Percentiles rank a stretch among this genome's conserved stretches.
Evolutionary conservation across 139 green algal genomes (phyloP).

Genomic region (Closterium sp.): DNA sequence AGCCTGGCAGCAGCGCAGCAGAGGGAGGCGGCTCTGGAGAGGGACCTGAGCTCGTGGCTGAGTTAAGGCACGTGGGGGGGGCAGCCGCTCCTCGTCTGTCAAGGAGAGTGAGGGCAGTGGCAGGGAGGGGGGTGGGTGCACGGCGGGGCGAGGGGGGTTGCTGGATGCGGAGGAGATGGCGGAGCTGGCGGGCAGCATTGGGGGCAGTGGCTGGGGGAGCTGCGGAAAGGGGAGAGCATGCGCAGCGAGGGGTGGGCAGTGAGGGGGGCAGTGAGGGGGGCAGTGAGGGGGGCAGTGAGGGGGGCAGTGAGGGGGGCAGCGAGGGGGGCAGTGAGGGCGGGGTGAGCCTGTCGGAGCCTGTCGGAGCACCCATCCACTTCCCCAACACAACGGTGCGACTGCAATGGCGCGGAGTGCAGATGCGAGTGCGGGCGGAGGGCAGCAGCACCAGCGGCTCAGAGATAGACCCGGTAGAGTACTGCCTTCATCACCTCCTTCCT

Average conservation of each 20-base stretch:
- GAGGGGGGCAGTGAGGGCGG: no score
- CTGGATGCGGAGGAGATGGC: background rate
- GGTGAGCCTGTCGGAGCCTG: background rate
- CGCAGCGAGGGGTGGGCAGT: background rate
- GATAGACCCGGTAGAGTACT: background rate
- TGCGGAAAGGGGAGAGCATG: background rate
- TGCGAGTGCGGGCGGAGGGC: background rate
- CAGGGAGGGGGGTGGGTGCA: background rate
- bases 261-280: background rate
- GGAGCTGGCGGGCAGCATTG: conserved; percentile 1
- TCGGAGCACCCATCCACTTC: background rate
- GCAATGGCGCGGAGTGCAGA: background rate
- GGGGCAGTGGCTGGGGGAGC: background rate
- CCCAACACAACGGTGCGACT: background rate
- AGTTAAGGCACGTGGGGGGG: background rate
- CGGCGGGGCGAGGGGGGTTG: background rate
- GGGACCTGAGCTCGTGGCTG: conserved; percentile 27
- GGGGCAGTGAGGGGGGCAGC: no score
- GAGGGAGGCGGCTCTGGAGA: conserved; percentile 21
- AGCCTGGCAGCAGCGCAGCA: conserved; percentile 15
- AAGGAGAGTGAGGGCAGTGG: background rate
- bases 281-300: no score
- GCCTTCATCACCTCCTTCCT: background rate
- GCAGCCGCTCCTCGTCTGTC: background rate
- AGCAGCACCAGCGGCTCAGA: background rate